phyloP scores from a whole-genome alignment of 441 rosid species.

The Gossypium gossypioides region DNA sequence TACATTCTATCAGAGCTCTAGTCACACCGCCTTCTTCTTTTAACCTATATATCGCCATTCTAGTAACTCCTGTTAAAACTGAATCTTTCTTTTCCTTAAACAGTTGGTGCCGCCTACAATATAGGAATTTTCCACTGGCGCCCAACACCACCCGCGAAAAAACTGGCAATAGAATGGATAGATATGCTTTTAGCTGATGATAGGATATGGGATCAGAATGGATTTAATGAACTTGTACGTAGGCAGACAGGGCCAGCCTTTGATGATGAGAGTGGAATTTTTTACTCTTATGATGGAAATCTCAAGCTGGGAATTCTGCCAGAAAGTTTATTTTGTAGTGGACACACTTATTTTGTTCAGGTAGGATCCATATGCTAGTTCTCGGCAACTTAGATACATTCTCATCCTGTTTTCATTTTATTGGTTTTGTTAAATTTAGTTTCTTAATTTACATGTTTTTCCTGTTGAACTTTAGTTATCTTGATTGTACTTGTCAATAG shows the following conservation, averaged over 20 bases:
- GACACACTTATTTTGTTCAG: constrained; percentile 95
- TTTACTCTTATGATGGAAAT: constrained; percentile 84
- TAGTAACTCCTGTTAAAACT: neutral
- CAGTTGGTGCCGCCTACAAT: constrained; percentile 89
- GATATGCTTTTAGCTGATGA: constrained; percentile 79
- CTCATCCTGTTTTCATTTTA: constrained; percentile 3
- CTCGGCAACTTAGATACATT: constrained; percentile 1
- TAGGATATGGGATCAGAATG: constrained; percentile 97
- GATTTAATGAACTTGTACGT: constrained; percentile 75
- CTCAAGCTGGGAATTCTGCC: constrained; percentile 92
- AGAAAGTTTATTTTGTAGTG: constrained; percentile 90
- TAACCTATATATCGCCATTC: neutral
- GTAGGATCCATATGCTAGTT: constrained; percentile 28
- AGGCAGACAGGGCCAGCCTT: constrained; percentile 87
- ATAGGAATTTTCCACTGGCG: constrained; percentile 98
- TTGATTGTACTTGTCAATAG: constrained; percentile 4
- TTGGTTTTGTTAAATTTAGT: neutral
- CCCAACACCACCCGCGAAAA: constrained; percentile 73
- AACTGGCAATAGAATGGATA: constrained; percentile 88
- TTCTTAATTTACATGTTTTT: neutral
- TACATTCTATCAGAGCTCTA: neutral
- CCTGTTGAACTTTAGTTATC: constrained; percentile 4
- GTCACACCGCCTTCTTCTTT: neutral
- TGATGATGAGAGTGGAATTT: constrained; percentile 67
- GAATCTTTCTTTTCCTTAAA: constrained; percentile 18